Evolutionary conservation across 2,329 filamentous ascomycete genomes (phyloP).

Genomic region (Venturia asperata): DNA sequence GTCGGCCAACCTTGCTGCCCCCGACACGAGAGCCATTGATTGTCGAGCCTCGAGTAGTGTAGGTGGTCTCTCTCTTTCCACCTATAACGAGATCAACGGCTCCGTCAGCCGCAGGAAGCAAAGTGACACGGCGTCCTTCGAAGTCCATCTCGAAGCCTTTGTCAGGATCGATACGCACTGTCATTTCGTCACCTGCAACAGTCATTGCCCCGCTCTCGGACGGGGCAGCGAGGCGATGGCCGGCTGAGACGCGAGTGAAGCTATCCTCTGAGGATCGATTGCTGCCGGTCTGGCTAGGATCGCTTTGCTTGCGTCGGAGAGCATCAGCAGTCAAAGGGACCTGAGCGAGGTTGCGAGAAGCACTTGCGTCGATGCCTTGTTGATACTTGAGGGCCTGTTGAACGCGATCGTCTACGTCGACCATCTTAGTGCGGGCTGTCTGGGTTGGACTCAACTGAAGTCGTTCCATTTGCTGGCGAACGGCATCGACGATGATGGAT

Average conservation of each 20-base stretch:
- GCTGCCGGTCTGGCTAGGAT: slow-evolving; percentile 14
- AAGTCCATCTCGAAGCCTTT: slow-evolving; percentile 19
- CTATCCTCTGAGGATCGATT: slow-evolving; percentile 15
- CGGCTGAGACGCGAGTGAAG: slow-evolving; percentile 11
- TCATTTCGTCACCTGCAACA: slow-evolving; percentile 16
- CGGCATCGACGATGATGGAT: slow-evolving; percentile 13
- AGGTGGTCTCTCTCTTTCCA: slow-evolving; percentile 14
- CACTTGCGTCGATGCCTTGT: slow-evolving; percentile 10
- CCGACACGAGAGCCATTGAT: slow-evolving; percentile 3
- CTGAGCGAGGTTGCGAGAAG: neutral
- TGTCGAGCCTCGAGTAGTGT: slow-evolving; percentile 14
- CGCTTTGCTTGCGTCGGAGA: slow-evolving; percentile 14
- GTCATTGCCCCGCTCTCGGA: slow-evolving; percentile 10
- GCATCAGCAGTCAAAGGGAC: slow-evolving; percentile 14
- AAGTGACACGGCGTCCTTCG: slow-evolving; percentile 13
- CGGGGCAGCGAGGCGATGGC: slow-evolving; percentile 6
- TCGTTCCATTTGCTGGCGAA: slow-evolving; percentile 11
- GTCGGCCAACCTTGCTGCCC: slow-evolving; percentile 1
- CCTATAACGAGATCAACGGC: slow-evolving; percentile 18
- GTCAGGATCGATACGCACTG: slow-evolving; percentile 17
- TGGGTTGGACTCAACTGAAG: slow-evolving; percentile 3
- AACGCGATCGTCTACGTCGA: slow-evolving; percentile 15
- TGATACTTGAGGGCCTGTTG: slow-evolving; percentile 16
- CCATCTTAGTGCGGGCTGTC: neutral
- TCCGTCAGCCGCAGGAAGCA: slow-evolving; percentile 16